phyloP scores from a whole-genome alignment of 2,329 filamentous ascomycete genomes.

The Aureobasidium sp. region DNA sequence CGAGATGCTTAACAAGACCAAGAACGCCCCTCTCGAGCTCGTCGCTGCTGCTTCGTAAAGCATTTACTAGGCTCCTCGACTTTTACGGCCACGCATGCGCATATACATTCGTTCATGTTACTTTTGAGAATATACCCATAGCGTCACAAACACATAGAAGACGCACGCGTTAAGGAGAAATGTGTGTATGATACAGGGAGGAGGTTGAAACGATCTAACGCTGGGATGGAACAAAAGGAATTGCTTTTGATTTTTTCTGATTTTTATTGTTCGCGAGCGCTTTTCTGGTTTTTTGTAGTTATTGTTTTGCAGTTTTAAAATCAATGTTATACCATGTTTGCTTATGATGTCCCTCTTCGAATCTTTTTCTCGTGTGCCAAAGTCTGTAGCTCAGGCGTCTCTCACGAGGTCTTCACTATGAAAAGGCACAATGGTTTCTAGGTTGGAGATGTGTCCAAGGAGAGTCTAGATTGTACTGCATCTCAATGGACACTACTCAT shows the following conservation, averaged over 20 bases:
- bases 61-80: background rate
- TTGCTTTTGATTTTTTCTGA: too few relatives aligned
- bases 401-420: too few relatives aligned
- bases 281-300: background rate
- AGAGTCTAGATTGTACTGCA: too few relatives aligned
- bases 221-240: background rate
- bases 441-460: too few relatives aligned
- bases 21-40: constrained; percentile 27
- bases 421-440: too few relatives aligned
- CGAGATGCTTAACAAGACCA: constrained; percentile 49
- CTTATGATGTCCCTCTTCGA: too few relatives aligned
- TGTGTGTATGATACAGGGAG: background rate
- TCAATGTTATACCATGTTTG: background rate
- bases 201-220: background rate
- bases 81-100: background rate
- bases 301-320: background rate
- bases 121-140: constrained; percentile 8
- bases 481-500: too few relatives aligned
- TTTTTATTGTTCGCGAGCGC: background rate
- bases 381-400: too few relatives aligned
- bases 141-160: background rate
- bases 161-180: background rate
- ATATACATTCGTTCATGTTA: constrained; percentile 2
- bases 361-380: too few relatives aligned
- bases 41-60: constrained; percentile 27